Conservation (phyloP, 495 filamentous ascomycete species). For the Annulohypoxylon moriforme region DNA sequence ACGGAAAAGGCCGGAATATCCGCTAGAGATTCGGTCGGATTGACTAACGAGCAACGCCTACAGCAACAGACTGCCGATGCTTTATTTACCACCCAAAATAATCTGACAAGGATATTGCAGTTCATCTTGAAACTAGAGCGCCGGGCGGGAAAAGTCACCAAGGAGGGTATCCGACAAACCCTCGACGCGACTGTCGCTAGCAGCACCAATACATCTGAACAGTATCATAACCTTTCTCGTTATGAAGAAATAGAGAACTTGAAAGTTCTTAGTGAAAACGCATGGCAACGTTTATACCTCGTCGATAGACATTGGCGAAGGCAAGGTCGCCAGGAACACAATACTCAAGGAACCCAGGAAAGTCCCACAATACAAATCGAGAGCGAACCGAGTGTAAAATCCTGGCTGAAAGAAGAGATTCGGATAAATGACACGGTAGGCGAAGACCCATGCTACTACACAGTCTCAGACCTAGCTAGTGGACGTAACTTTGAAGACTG, state of each 20-base stretch:
- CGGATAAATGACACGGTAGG: conserved; percentile 7
- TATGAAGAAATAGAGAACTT: conserved; percentile 39
- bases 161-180: conserved; percentile 43
- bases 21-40: background rate
- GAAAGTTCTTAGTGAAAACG: conserved; percentile 30
- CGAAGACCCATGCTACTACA: conserved; percentile 39
- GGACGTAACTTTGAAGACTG: conserved; percentile 39
- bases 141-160: conserved; percentile 43
- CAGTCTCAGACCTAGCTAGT: conserved; percentile 18
- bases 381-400: conserved; percentile 29
- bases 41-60: conserved; percentile 27
- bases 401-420: conserved; percentile 32
- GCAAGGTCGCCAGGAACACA: conserved; percentile 2
- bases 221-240: background rate
- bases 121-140: conserved; percentile 46
- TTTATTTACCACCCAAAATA: conserved; percentile 29
- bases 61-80: conserved; percentile 33
- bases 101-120: conserved; percentile 43
- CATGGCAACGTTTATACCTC: conserved; percentile 42
- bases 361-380: conserved; percentile 26
- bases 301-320: conserved; percentile 40
- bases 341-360: background rate
- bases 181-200: conserved; percentile 43
- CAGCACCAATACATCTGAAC: conserved; percentile 7
- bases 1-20: background rate